A percentile compares a stretch with the other conserved stretches of the same genome.
phyloP scores from a whole-genome alignment of 2,329 filamentous ascomycete species.

The Calonectria crousiana region DNA sequence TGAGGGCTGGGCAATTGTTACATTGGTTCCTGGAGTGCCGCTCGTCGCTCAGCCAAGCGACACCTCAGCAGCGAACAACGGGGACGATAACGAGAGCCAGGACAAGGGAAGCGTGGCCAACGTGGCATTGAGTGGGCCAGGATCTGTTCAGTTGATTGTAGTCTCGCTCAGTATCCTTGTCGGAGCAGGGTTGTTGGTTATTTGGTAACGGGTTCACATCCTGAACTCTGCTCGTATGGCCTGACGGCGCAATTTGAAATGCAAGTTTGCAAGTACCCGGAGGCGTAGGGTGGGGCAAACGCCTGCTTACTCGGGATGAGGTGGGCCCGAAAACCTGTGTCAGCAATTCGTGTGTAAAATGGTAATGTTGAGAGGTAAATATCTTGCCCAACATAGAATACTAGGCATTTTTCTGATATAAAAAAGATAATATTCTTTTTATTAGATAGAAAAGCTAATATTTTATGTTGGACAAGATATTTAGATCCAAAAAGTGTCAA shows the following conservation, averaged over 20 bases:
- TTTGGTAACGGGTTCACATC: slow-evolving; percentile 26
- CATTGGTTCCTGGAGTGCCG: slow-evolving; percentile 25
- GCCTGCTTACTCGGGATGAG: no score
- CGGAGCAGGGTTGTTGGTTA: slow-evolving; percentile 28
- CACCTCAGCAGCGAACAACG: not conserved
- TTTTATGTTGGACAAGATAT: no score
- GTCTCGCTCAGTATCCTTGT: slow-evolving; percentile 23
- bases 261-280: not conserved
- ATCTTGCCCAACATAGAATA: no score
- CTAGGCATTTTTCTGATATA: no score
- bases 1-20: not conserved
- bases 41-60: slow-evolving; percentile 34
- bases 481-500: no score
- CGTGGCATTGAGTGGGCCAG: not conserved
- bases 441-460: no score
- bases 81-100: not conserved
- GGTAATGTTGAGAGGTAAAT: no score
- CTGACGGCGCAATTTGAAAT: not conserved
- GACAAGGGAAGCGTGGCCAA: slow-evolving; percentile 13
- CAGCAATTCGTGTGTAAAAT: no score
- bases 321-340: no score
- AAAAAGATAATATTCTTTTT: no score
- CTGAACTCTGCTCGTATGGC: not conserved
- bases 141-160: not conserved
- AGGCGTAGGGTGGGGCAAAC: no score